phyloP scores from a whole-genome alignment of 2,329 filamentous ascomycete genomes.

The Dendryphion nanum region DNA sequence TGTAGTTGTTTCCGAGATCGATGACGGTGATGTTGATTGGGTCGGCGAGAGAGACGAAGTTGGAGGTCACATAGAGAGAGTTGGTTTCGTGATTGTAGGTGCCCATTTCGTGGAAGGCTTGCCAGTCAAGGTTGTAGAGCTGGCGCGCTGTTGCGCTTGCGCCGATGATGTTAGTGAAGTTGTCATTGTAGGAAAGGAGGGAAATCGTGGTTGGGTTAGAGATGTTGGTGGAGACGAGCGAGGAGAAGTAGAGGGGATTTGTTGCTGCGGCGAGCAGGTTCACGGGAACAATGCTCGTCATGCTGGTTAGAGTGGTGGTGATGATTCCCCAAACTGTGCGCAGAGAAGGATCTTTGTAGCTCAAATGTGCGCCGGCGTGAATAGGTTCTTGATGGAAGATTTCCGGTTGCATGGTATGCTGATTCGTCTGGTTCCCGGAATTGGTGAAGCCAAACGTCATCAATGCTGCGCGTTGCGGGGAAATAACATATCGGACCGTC shows the following conservation, averaged over 20 bases:
- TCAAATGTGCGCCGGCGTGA: slow-evolving; percentile 9
- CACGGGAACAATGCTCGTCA: slow-evolving; percentile 30
- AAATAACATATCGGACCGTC: too few species aligned
- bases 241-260: slow-evolving; percentile 28
- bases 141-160: slow-evolving; percentile 30
- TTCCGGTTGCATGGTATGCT: too few species aligned
- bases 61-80: slow-evolving; percentile 44
- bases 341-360: slow-evolving; percentile 2
- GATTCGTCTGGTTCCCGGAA: too few species aligned
- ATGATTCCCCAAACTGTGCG: slow-evolving; percentile 12
- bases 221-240: slow-evolving; percentile 25
- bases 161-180: slow-evolving; percentile 32
- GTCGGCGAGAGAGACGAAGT: slow-evolving; percentile 30
- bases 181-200: slow-evolving; percentile 38
- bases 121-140: slow-evolving; percentile 26
- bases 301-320: slow-evolving; percentile 16
- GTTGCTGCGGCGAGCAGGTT: slow-evolving; percentile 32
- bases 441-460: too few species aligned
- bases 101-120: slow-evolving; percentile 43
- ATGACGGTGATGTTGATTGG: slow-evolving; percentile 37
- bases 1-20: slow-evolving; percentile 41
- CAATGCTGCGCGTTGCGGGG: too few species aligned
- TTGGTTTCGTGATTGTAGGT: slow-evolving; percentile 35
- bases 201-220: slow-evolving; percentile 33
- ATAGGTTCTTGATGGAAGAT: slow-evolving; percentile 2